phyloP scores from a whole-genome alignment of 1,139 yeast genomes.

The Trichomonascaceae sp. region DNA sequence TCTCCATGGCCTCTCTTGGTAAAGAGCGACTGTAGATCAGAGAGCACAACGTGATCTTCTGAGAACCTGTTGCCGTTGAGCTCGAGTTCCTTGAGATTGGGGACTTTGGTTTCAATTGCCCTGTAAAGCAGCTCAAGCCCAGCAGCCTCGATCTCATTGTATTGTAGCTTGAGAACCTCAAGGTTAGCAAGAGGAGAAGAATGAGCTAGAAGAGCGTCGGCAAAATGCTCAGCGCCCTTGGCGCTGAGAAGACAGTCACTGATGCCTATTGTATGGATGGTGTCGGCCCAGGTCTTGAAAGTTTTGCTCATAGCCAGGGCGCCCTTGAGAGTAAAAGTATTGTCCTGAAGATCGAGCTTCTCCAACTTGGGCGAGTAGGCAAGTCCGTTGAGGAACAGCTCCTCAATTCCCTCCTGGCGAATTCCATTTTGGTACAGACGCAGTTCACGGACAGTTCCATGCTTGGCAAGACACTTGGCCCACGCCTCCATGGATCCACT shows the following conservation, averaged over 20 bases:
- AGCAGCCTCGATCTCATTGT: constrained; percentile 68
- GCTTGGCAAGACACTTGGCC: constrained; percentile 64
- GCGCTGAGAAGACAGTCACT: constrained; percentile 81
- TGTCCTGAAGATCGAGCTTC: constrained; percentile 82
- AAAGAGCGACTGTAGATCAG: constrained; percentile 45
- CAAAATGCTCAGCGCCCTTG: constrained; percentile 47
- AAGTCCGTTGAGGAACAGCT: constrained; percentile 62
- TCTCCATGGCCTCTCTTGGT: constrained; percentile 68
- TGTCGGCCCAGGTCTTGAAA: constrained; percentile 38
- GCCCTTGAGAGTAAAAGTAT: constrained; percentile 81
- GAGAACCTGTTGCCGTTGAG: constrained; percentile 85
- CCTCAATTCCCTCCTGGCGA: constrained; percentile 81
- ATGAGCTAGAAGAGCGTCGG: constrained; percentile 28
- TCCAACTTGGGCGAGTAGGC: constrained; percentile 44
- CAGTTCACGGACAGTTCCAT: constrained; percentile 56
- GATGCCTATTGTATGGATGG: constrained; percentile 61
- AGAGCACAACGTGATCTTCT: constrained; percentile 55
- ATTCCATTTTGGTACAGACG: constrained; percentile 92
- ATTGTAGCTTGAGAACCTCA: constrained; percentile 61
- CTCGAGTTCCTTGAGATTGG: constrained; percentile 54
- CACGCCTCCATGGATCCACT: constrained; percentile 65
- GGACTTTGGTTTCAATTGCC: constrained; percentile 42
- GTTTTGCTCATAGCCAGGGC: constrained; percentile 56
- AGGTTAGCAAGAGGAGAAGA: constrained; percentile 26
- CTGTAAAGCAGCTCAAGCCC: constrained; percentile 45